Evolutionary conservation across 1,139 yeast genomes (phyloP), one percentile per base, ranked within the genome.

Genomic region (Oligophagozyma castellii): DNA sequence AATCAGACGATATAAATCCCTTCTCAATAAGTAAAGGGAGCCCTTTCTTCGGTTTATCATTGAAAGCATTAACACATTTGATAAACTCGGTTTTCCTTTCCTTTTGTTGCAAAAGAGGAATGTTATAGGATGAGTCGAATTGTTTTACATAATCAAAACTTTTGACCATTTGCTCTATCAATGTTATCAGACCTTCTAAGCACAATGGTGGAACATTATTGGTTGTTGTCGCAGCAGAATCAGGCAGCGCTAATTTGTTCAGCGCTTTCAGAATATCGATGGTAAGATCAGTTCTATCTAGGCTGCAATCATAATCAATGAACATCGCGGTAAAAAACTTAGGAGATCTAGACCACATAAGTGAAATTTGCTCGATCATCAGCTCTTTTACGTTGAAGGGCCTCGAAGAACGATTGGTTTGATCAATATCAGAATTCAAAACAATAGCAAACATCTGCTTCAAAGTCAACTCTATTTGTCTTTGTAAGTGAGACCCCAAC

Each of bases 131-230:
- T 6, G 29, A 30, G 11, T 29, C 8, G 26, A 36, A 40, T 11
- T 44, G 35, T 12, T 48, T 42, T 3, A 43, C 39, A 2, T 37
- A 32, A 40, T 64, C 68, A 14, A 72, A 58, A 37, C 83, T 61
- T 21, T 68, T 73, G 38, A 69, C 67, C 23, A 84, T 61, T 8
- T 76, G 73, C 30, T 71, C 65, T 19, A 84, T 61, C 40, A 76
- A 73, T 3, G 80, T 65, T 21, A 86, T 59, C 3, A 89, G 53
- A 2, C 95, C 94, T 46, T 86, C 96, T 30, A 89, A 61, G 44
- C 95, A 86, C 6, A 84, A 65, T 1, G 96, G 95, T 0, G 96
- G 95, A 2, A 89, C 94, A 44, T 72, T 76, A 22, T 79, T 81
- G 0, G 95, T 80, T 0, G 93, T 76, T 44, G 67, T 61, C 5